Evolutionary conservation across 2,329 filamentous ascomycete species (phyloP), one percentile per base, ranked within the genome.

Genomic region (Byssothecium circinans): DNA sequence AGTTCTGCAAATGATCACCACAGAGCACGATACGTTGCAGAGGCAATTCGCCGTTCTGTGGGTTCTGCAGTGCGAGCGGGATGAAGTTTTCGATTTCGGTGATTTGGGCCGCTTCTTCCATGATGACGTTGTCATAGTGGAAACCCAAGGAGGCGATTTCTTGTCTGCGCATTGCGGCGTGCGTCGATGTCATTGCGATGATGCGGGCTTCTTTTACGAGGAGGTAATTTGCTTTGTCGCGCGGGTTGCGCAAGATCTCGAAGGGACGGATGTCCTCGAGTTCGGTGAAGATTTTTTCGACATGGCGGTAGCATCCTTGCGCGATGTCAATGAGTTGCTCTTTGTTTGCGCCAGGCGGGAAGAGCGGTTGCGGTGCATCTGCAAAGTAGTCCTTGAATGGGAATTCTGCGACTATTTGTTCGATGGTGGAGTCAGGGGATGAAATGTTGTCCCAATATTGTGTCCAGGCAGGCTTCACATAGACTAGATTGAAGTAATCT

Each of bases 61-160:
- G 83, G 54, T 88, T 89, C 67, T 99, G 95, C 72, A 99, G 80
- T n/a, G 91, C 88, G 43, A 96, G 78, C 0, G 94, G 94, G 54
- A 99, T 90, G 73, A 99, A 97, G 55, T 90, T 95, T 68, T 99
- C 94, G 37, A 96, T 88, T 70, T 99, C 94, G 0, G 92, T 99
- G 65, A 99, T 92, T 67, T 99, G 94, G 11, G 94, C 94, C 4
- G 94, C 92, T 78, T 99, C 94, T 75, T 99, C 94, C 88, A 99
- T 96, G 43, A 99, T 81, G 11, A 99, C 88, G 56, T 96, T 99
- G 75, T 97, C 91, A 63, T 99, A 99, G 59, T 90, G 89, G 73
- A 99, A 99, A 14, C 91, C 91, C n/a, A 97, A 80, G 14, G 83
- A 81, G 1, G 90, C 87, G 60, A 99, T 97, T 62, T 97, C 92